Percentiles rank a stretch among this genome's conserved stretches.
Evolutionary conservation across 192 early-diverging fungal species (phyloP).

Genomic region (Umbelopsis isabellina): DNA sequence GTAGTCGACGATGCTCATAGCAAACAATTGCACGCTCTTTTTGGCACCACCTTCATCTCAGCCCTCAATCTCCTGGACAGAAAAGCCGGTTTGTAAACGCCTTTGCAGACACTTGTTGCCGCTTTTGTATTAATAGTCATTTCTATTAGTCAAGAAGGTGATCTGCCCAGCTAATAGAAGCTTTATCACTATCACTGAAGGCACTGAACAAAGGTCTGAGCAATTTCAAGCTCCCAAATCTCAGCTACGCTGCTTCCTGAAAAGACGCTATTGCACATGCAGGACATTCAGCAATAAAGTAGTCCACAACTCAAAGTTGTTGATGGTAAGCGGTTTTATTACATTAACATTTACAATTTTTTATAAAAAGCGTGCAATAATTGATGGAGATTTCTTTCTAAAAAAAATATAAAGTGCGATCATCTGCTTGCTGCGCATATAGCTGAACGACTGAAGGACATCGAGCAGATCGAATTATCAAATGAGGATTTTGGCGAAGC

Average conservation of each 20-base stretch:
- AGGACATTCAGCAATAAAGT: constrained; percentile 7
- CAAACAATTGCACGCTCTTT: constrained; percentile 15
- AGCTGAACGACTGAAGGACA: constrained; percentile 8
- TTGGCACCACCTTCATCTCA: constrained; percentile 1
- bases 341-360: constrained; percentile 9
- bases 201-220: not conserved
- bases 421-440: constrained; percentile 13
- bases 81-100: not conserved
- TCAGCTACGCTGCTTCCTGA: not conserved
- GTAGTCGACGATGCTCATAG: constrained; percentile 15
- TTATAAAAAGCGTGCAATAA: not conserved
- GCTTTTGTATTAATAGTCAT: not conserved
- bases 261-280: not conserved
- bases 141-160: not conserved
- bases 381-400: not conserved
- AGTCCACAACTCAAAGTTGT: not conserved
- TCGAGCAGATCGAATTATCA: not conserved
- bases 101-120: not conserved
- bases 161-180: constrained; percentile 2
- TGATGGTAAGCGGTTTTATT: not conserved
- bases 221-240: not conserved
- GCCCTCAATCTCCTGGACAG: constrained; percentile 10
- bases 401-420: not conserved
- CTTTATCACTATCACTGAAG: constrained; percentile 9
- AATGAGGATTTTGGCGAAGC: constrained; percentile 12